Evolutionary conservation across 2,329 filamentous ascomycete species (phyloP), one percentile per base, ranked within the genome.

Genomic region (Diaporthe longicolla): DNA sequence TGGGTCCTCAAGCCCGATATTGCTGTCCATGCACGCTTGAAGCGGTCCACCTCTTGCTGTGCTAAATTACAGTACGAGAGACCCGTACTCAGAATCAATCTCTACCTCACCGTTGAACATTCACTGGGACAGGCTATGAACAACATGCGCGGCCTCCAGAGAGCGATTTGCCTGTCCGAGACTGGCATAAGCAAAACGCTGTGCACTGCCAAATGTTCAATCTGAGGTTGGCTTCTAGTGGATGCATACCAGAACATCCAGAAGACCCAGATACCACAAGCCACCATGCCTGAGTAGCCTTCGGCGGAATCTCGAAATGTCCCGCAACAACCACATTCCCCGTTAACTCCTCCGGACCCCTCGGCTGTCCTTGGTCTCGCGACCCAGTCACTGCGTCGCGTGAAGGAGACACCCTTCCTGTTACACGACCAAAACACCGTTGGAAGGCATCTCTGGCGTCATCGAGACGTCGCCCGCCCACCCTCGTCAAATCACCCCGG

Each of bases 401-500:
- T 66, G 9, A 11, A 37, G 21, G 19, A 48, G 48, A 19, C 45
- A 43, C 21, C 29, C 37, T 45, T 63, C 37, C 37, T 45, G 24
- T 45, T 45, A 29, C 58, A 63, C 24, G 40, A 15, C 37, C 40
- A 17, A 40, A 40, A 26, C 10, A 17, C 35, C 21, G 29, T 66
- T 40, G 63, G 29, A n/a, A 66, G 29, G 45, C 63, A 52, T 17
- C 37, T 8, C 45, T 52, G 45, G 50, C 63, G 63, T 66, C 63
- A 66, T 66, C 45, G 5, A 11, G 21, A 48, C 45, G 43, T 66
- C 43, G 59, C 19, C 59, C 11, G 29, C 19, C 45, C 45, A 45
- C 45, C 9, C 45, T 24, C 45, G 7, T 11, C 21, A 24, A 50
- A 13, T 8, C 21, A 24, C 45, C 9, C 10, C 21, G 45, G 45